phyloP scores from a whole-genome alignment of 192 early-diverging fungal species.

The Coemansia sp. region DNA sequence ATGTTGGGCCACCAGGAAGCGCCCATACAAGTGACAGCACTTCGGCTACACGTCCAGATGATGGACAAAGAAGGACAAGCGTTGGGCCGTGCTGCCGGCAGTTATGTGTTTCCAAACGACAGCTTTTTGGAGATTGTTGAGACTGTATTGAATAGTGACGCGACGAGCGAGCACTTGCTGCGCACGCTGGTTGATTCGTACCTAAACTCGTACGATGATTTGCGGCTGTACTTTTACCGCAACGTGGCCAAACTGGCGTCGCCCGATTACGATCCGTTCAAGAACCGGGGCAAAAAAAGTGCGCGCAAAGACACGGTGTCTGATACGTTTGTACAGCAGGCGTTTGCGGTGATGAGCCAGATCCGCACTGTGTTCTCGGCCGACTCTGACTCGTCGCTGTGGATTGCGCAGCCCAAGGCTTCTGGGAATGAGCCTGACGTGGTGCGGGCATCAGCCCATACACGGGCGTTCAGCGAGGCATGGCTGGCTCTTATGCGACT shows the following conservation, averaged over 20 bases:
- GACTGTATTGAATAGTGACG: conserved; percentile 57
- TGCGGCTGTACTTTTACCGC: conserved; percentile 82
- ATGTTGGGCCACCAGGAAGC: conserved; percentile 64
- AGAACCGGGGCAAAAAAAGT: conserved; percentile 12
- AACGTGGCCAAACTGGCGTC: conserved; percentile 47
- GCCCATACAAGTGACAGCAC: conserved; percentile 72
- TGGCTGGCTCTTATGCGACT: conserved; percentile 78
- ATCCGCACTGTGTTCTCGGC: conserved; percentile 63
- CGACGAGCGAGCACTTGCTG: conserved; percentile 63
- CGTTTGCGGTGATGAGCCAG: conserved; percentile 60
- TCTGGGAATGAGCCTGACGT: conserved; percentile 17
- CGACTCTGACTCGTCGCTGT: conserved; percentile 59
- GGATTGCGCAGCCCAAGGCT: conserved; percentile 35
- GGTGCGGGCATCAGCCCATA: conserved; percentile 60
- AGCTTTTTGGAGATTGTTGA: conserved; percentile 61
- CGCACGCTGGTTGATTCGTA: conserved; percentile 67
- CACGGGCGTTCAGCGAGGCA: conserved; percentile 71
- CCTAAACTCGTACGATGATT: conserved; percentile 80
- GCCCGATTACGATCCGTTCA: conserved; percentile 43
- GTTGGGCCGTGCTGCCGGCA: conserved; percentile 25
- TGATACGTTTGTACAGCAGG: conserved; percentile 57
- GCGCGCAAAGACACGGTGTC: conserved; percentile 12
- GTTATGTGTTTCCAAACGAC: conserved; percentile 70
- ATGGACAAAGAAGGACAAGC: conserved; percentile 65
- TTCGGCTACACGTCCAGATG: conserved; percentile 72